phyloP scores from a whole-genome alignment of 2,329 filamentous ascomycete genomes.

The Claviceps sp. region DNA sequence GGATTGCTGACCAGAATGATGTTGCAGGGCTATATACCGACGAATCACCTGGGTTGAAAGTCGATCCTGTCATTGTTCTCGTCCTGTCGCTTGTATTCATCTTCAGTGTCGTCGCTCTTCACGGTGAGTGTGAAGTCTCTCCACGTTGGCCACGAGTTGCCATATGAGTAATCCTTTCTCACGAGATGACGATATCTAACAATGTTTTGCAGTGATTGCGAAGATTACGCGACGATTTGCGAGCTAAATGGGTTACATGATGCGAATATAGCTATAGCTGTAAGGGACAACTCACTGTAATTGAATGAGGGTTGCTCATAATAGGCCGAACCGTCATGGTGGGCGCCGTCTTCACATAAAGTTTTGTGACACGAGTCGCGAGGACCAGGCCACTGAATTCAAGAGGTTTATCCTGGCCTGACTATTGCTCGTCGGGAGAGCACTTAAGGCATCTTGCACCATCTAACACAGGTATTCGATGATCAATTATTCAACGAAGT shows the following conservation, averaged over 20 bases:
- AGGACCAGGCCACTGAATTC: not conserved
- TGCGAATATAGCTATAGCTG: not conserved
- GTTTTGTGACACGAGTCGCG: not conserved
- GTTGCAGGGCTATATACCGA: slow-evolving; percentile 80
- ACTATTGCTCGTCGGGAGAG: not conserved
- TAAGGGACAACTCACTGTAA: not conserved
- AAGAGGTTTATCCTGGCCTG: not conserved
- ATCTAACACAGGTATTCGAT: not conserved
- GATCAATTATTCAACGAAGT: not conserved
- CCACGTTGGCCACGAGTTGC: not conserved
- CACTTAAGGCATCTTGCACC: slow-evolving; percentile 1
- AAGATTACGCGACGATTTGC: slow-evolving; percentile 87
- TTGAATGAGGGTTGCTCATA: not conserved
- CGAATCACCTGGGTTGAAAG: slow-evolving; percentile 92
- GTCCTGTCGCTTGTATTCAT: slow-evolving; percentile 96
- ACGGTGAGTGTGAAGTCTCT: slow-evolving; percentile 25
- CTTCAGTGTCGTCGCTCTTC: slow-evolving; percentile 93
- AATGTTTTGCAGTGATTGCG: slow-evolving; percentile 58
- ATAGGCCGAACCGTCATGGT: not conserved
- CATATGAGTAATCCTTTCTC: not conserved
- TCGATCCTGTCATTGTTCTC: slow-evolving; percentile 93
- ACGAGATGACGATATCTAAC: not conserved
- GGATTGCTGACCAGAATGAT: slow-evolving; percentile 7
- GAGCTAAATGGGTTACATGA: slow-evolving; percentile 28
- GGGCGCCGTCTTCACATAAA: not conserved